These are phyloP conservation scores for Aphanomyces astaci DNA, from an alignment of 352 stramenopile genomes.

Conservation along the genomic window DNA sequence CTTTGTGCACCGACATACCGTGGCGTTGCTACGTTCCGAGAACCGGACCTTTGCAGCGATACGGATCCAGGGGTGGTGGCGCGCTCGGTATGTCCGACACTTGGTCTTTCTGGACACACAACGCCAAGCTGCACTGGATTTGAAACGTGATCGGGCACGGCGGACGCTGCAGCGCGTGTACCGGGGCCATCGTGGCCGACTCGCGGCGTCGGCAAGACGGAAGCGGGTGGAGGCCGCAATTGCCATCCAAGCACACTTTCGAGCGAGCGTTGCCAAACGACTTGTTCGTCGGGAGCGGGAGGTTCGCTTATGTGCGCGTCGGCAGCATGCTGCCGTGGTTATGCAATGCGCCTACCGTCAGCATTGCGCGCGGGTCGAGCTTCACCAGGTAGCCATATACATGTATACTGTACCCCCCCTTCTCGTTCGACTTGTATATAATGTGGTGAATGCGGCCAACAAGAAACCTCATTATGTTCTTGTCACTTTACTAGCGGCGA, in stretches of 20 bases:
- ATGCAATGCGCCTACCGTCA: conserved; percentile 17
- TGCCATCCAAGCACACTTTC: conserved; percentile 35
- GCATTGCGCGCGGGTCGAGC: background rate
- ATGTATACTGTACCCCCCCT: too few relatives aligned
- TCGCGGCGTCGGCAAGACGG: conserved; percentile 10
- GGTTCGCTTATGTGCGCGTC: conserved; percentile 14
- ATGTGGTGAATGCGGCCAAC: too few relatives aligned
- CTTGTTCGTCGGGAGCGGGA: conserved; percentile 17
- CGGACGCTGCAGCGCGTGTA: conserved; percentile 33
- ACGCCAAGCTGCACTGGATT: conserved; percentile 28
- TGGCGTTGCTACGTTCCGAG: conserved; percentile 26
- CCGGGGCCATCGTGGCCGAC: conserved; percentile 30
- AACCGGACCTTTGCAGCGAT: conserved; percentile 27
- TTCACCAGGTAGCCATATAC: background rate
- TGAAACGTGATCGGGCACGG: conserved; percentile 9
- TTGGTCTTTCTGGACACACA: background rate
- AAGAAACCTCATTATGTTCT: background rate
- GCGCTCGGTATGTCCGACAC: conserved; percentile 25
- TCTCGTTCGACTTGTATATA: too few relatives aligned
- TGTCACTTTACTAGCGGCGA: background rate
- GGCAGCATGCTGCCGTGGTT: background rate
- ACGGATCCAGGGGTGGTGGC: conserved; percentile 37
- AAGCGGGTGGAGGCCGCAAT: conserved; percentile 28
- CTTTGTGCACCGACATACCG: conserved; percentile 35
- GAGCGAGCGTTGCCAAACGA: background rate